These are phyloP conservation scores for Lentithecium fluviatile DNA, from an alignment of 495 filamentous ascomycete species.

Conservation along the genomic window DNA sequence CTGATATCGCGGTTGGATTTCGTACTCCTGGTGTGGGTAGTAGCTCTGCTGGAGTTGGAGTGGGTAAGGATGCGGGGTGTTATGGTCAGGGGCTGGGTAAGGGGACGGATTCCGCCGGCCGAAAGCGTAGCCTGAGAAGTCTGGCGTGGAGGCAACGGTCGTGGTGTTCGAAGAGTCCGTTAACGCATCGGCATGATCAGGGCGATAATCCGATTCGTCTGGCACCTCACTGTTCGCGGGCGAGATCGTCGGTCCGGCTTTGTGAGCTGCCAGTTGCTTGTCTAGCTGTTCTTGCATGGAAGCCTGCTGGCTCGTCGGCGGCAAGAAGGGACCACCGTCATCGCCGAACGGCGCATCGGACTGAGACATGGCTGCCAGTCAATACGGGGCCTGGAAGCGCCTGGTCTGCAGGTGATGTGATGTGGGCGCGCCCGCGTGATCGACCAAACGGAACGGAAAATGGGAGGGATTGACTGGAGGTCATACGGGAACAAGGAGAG, in stretches of 20 bases:
- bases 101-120: neutral
- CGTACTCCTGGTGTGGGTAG: neutral
- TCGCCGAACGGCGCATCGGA: neutral
- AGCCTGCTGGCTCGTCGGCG: neutral
- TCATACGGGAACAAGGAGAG: neutral
- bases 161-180: neutral
- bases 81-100: neutral
- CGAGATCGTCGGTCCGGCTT: neutral
- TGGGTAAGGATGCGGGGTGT: constrained; percentile 9
- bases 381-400: neutral
- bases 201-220: neutral
- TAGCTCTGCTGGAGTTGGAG: neutral
- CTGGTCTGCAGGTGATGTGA: neutral
- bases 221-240: constrained; percentile 1
- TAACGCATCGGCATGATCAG: neutral
- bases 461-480: neutral
- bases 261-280: neutral
- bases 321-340: neutral
- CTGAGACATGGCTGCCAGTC: constrained; percentile 7
- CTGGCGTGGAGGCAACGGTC: neutral
- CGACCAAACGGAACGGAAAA: neutral
- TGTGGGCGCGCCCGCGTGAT: no score
- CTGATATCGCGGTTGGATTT: no score
- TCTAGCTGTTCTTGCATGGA: neutral
- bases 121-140: neutral